Percentiles rank a stretch among this genome's conserved stretches.
phyloP scores from a whole-genome alignment of 202 grass and related monocot species.

The Carex sylvatica region DNA sequence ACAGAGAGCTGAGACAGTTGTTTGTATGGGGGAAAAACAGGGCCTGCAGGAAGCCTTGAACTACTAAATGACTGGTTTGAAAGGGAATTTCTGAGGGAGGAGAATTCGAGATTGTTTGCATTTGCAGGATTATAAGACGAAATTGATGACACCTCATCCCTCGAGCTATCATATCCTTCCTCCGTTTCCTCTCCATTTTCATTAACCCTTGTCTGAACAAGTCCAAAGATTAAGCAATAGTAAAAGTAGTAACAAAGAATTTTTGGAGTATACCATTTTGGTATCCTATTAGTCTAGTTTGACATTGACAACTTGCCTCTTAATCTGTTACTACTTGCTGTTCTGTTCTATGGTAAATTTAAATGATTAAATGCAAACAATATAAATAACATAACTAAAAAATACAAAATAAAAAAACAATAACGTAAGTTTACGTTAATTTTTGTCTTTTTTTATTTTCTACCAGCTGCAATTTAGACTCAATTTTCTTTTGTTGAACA shows the following conservation, averaged over 20 bases:
- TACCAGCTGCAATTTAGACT: background rate
- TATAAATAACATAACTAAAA: background rate
- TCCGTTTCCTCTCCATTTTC: constrained; percentile 68
- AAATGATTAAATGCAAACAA: background rate
- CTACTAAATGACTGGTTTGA: constrained; percentile 64
- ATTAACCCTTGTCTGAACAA: constrained; percentile 57
- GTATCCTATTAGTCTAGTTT: background rate
- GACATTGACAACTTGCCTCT: background rate
- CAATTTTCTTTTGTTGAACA: background rate
- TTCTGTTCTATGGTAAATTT: constrained; percentile 6
- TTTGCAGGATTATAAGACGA: constrained; percentile 84
- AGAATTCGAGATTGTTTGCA: constrained; percentile 48
- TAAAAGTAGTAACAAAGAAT: constrained; percentile 16
- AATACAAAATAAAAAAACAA: background rate
- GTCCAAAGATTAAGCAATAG: background rate
- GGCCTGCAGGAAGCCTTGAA: constrained; percentile 53
- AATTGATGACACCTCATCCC: constrained; percentile 95
- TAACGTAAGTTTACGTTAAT: background rate
- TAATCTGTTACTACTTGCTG: background rate
- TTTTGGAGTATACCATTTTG: background rate
- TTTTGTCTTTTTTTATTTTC: background rate
- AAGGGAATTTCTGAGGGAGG: constrained; percentile 53
- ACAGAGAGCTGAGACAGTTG: constrained; percentile 69
- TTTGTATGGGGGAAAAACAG: constrained; percentile 53
- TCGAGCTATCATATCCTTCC: constrained; percentile 96